Base-by-base conservation (phyloP, 371 early-diverging fungal genomes). In the Zancudomyces culisetae region DNA sequence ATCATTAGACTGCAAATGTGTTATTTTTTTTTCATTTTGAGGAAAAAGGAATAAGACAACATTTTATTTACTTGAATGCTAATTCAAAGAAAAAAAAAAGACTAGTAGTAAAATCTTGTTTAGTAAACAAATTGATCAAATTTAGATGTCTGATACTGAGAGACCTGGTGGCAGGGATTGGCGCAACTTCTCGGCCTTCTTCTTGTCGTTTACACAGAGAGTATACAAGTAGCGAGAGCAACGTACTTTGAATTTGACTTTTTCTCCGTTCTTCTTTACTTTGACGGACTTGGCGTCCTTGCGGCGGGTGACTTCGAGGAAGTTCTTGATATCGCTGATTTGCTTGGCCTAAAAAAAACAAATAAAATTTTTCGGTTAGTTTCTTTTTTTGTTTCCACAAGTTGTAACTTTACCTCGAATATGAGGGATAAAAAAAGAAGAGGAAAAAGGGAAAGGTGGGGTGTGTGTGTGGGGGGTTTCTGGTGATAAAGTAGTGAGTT, bases 221-320 rank as follows among this genome's bases (percentile, higher is more conserved):
- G 98, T 97, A 87, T 94, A 94, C 61, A 97, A 81, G 80, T 90
- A 93, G 65, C 80, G 79, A 54, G 93, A 86, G 83, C 95, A 90
- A 68, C 98, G 83, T 63, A 95, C 87, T 90, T 97, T 97, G 86
- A 97, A 95, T 83, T 97, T 97, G 85, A 79, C 76, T 65, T 80
- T 72, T 64, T 76, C 77, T 66, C 83, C 85, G 80, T 85, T 94
- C 87, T 91, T 91, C 90, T 94, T 94, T 78, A 97, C 83, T 68
- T 79, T 82, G 62, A 90, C 86, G 63, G 85, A 80, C 69, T 79
- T 74, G 74, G 93, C 94, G 73, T 91, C 95, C 82, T 90, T 91
- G 73, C 95, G 80, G 69, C 87, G 79, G 66, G 90, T 85, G 63
- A 89, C 86, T 67, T 85, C 80, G 64, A 97, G 83, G 83, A 97